Evolutionary conservation across 495 filamentous ascomycete genomes (phyloP).

Genomic region (Tuber melanosporum): DNA sequence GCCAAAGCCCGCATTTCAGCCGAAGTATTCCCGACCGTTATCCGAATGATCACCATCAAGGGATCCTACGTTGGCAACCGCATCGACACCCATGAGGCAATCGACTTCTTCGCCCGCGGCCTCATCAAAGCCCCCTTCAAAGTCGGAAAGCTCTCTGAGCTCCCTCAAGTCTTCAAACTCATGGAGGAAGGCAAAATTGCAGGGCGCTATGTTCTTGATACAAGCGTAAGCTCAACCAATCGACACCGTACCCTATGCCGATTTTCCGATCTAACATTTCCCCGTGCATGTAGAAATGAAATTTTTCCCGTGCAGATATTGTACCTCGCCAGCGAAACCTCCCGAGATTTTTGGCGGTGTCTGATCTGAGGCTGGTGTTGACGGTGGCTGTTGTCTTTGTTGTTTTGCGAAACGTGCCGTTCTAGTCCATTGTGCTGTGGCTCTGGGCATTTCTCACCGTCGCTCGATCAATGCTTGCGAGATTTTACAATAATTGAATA

Average conservation of each 20-base stretch:
- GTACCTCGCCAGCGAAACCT: neutral
- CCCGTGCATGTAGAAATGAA: neutral
- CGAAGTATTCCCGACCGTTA: slow-evolving; percentile 77
- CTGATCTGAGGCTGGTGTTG: neutral
- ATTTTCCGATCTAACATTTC: slow-evolving; percentile 2
- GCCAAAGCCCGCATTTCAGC: slow-evolving; percentile 70
- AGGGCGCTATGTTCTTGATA: slow-evolving; percentile 79
- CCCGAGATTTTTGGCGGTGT: neutral
- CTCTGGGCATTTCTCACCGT: neutral
- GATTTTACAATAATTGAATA: too few relatives aligned
- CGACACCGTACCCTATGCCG: neutral
- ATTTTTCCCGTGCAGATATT: neutral
- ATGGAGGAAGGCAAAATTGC: slow-evolving; percentile 75
- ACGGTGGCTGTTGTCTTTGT: neutral
- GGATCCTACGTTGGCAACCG: slow-evolving; percentile 89
- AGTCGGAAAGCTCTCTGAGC: slow-evolving; percentile 66
- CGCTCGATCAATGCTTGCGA: neutral
- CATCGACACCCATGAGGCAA: slow-evolving; percentile 72
- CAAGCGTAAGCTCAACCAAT: slow-evolving; percentile 21
- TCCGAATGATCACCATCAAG: slow-evolving; percentile 86
- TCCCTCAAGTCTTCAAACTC: slow-evolving; percentile 63
- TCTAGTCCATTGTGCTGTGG: too few relatives aligned
- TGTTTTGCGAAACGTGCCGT: neutral
- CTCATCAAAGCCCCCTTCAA: slow-evolving; percentile 83
- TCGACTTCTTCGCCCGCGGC: slow-evolving; percentile 80